Evolutionary conservation across 2,329 filamentous ascomycete species (phyloP).

Genomic region (Cucurbitaria berberidis): DNA sequence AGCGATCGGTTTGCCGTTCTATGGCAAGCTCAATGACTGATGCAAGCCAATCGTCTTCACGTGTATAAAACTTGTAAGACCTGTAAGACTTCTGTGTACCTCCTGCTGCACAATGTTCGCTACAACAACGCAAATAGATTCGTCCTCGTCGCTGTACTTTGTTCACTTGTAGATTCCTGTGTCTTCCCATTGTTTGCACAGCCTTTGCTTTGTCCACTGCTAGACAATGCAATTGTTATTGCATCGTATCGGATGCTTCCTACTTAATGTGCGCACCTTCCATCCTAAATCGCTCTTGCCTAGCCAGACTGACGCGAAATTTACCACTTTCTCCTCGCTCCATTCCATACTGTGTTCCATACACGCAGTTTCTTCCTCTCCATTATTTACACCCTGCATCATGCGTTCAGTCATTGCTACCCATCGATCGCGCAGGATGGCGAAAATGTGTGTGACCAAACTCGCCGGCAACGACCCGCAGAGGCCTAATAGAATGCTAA

Average conservation of each 20-base stretch:
- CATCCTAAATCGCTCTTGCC: not conserved
- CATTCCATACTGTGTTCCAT: not conserved
- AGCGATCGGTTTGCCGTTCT: constrained; percentile 78
- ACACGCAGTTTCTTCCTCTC: not conserved
- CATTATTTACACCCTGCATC: constrained; percentile 2
- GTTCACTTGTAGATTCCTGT: constrained; percentile 1
- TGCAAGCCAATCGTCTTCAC: not conserved
- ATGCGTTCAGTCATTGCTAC: not conserved
- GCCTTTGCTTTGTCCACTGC: not conserved
- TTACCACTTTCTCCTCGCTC: not conserved
- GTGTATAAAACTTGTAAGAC: constrained; percentile 33
- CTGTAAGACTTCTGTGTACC: constrained; percentile 16
- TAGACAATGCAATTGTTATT: not conserved
- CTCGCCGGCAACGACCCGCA: not conserved
- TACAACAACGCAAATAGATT: constrained; percentile 1
- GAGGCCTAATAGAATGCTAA: not conserved
- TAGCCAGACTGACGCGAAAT: not conserved
- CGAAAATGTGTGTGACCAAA: constrained; percentile 6
- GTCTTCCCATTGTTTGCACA: constrained; percentile 2
- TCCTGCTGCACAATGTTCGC: constrained; percentile 4
- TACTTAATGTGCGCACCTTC: not conserved
- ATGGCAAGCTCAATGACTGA: constrained; percentile 67
- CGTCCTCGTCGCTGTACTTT: not conserved
- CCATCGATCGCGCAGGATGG: not conserved
- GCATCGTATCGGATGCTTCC: not conserved